These are phyloP conservation scores for Blastobotrys muscicola DNA, from an alignment of 805 yeast genomes.

Conservation along the genomic window DNA sequence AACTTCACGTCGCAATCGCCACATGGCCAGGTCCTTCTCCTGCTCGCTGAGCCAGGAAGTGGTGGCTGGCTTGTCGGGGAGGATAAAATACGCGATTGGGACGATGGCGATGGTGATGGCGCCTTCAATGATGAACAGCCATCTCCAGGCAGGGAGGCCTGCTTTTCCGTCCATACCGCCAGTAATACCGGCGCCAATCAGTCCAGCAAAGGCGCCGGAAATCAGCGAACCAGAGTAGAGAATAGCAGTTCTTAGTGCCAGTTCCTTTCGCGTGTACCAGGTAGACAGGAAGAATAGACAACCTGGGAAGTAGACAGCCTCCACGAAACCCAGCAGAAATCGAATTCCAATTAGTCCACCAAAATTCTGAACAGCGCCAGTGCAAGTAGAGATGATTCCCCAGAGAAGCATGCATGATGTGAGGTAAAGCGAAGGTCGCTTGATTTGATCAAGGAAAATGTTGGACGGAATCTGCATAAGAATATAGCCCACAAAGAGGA, in stretches of 20 bases:
- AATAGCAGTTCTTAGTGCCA: conserved; percentile 42
- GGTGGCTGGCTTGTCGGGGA: conserved; percentile 45
- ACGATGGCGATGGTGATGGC: conserved; percentile 39
- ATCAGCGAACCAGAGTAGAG: conserved; percentile 40
- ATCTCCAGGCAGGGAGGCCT: conserved; percentile 44
- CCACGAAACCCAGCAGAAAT: conserved; percentile 39
- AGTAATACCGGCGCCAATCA: conserved; percentile 46
- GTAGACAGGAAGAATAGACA: conserved; percentile 42
- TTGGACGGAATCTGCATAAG: conserved; percentile 25
- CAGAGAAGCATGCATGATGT: conserved; percentile 39
- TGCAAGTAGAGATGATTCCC: conserved; percentile 41
- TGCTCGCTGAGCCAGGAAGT: conserved; percentile 19
- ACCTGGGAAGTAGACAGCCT: conserved; percentile 41
- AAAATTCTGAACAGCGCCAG: conserved; percentile 37
- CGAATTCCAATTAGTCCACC: conserved; percentile 39
- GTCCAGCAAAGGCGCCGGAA: conserved; percentile 47
- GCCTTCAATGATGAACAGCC: conserved; percentile 50
- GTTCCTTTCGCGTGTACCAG: conserved; percentile 45
- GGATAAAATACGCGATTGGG: conserved; percentile 36
- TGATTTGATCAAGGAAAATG: conserved; percentile 22
- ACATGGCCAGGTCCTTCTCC: conserved; percentile 13
- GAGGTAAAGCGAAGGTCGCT: conserved; percentile 40
- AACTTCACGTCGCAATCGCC: conserved; percentile 15
- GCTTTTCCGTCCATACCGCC: conserved; percentile 33
- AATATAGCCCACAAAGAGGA: conserved; percentile 34